Evolutionary conservation across 331 rosid genomes (phyloP).

Genomic region (Cydonia oblonga): DNA sequence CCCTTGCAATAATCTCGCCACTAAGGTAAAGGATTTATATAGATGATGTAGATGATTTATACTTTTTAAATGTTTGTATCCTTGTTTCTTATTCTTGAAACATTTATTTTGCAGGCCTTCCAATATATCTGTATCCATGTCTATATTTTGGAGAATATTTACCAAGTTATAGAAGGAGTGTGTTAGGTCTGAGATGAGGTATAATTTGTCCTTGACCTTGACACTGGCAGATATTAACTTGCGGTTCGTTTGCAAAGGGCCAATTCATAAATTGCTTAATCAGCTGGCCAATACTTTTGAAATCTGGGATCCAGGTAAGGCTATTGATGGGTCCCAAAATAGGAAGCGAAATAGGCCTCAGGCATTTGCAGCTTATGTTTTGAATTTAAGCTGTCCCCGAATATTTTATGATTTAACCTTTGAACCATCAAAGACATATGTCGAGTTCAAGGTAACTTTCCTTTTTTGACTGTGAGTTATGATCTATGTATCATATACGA

Average conservation of each 20-base stretch:
- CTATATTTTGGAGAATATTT: conserved; percentile 25
- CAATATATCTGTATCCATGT: conserved; percentile 90
- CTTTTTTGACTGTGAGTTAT: conserved; percentile 1
- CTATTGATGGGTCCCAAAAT: conserved; percentile 26
- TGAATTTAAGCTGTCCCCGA: conserved; percentile 71
- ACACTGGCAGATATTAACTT: conserved; percentile 72
- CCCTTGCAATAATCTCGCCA: conserved; percentile 39
- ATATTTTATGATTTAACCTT: conserved; percentile 69
- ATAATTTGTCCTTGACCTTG: conserved; percentile 34
- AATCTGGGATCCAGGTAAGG: conserved; percentile 28
- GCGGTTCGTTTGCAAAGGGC: conserved; percentile 75
- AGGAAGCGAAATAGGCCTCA: conserved; percentile 66
- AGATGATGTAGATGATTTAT: conserved; percentile 10
- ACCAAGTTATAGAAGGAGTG: conserved; percentile 13
- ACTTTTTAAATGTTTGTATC: conserved; percentile 1
- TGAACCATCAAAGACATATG: conserved; percentile 80
- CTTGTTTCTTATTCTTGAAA: not conserved
- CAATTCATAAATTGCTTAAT: conserved; percentile 77
- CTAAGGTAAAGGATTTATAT: conserved; percentile 45
- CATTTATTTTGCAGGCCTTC: conserved; percentile 62
- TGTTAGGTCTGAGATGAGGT: conserved; percentile 19
- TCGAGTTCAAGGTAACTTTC: conserved; percentile 65
- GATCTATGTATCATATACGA: not conserved
- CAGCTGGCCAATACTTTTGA: conserved; percentile 59
- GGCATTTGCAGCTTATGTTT: conserved; percentile 51